Evolutionary conservation across 306 rosid genomes (phyloP), one percentile per base, ranked within the genome.

Genomic region (Phaseolus lunatus): DNA sequence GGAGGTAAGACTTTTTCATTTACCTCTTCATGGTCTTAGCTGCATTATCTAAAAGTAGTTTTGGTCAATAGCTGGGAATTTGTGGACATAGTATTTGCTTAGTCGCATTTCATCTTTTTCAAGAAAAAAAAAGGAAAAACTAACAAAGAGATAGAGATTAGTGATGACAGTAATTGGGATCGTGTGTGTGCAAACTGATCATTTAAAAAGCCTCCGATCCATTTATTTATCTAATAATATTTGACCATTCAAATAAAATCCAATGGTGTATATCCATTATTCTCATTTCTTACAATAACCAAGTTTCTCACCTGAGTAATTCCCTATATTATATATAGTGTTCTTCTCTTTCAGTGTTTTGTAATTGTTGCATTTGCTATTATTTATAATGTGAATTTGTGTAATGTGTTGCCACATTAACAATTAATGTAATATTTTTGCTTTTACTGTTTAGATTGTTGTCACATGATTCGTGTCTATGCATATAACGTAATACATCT

Each of bases 1-100:
- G 29, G 98, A 95, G 97, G 97, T 92, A 77, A 73, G 90, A 61
- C 37, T 11, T 48, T 66, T 24, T 35, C n/a, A n/a, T n/a, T n/a
- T n/a, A n/a, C n/a, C n/a, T n/a, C n/a, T n/a, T n/a, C 48, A 61
- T 14, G 4, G 37, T 35, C 24, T 23, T 70, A 50, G 44, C 53
- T 22, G 15, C 18, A 43, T 33, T 66, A 6, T 49, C 58, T 73
- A 8, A 27, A 7, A 31, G 19, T 8, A 19, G 41, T 53, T 26
- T 53, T 4, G 44, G 15, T 4, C 31, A 18, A 33, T 48, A 65
- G 26, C 48, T 27, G 9, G 49, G 19, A 75, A 58, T 74, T 62
- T 26, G 65, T 14, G 19, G 15, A 49, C 41, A 6, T 35, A 35
- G 7, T 11, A 68, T 26, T 72, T 54, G 50, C 67, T 22, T 27